phyloP scores from a whole-genome alignment of 1,284 basidiomycete species.

The Sanghuangporus baumii region DNA sequence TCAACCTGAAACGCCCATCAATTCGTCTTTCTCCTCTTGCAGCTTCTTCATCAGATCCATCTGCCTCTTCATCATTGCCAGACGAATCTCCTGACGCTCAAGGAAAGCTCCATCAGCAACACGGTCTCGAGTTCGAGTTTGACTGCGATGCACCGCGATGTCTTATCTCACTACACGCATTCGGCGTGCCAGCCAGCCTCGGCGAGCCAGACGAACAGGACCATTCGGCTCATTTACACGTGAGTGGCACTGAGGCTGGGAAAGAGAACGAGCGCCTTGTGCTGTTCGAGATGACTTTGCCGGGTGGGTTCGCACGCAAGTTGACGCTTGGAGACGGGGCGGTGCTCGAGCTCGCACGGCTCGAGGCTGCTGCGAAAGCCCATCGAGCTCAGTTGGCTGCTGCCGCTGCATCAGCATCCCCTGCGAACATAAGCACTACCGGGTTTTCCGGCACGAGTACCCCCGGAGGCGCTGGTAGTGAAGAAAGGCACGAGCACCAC shows the following conservation, averaged over 20 bases:
- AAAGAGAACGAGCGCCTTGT: slow-evolving; percentile 44
- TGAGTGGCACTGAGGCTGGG: slow-evolving; percentile 30
- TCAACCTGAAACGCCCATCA: slow-evolving; percentile 86
- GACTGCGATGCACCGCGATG: slow-evolving; percentile 84
- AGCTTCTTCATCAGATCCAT: slow-evolving; percentile 36
- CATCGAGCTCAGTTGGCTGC: slow-evolving; percentile 19
- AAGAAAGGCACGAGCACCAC: not conserved
- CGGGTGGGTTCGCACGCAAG: slow-evolving; percentile 74
- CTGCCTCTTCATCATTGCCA: slow-evolving; percentile 37
- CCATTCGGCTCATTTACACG: not conserved
- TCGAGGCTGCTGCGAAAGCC: slow-evolving; percentile 34
- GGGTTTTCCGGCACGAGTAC: not conserved
- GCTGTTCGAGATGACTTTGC: slow-evolving; percentile 68
- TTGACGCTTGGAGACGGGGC: slow-evolving; percentile 74
- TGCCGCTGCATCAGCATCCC: slow-evolving; percentile 15
- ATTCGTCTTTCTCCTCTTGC: slow-evolving; percentile 64
- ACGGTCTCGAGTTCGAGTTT: slow-evolving; percentile 83
- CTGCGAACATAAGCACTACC: not conserved
- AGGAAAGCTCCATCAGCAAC: slow-evolving; percentile 38
- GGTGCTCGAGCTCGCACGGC: slow-evolving; percentile 63
- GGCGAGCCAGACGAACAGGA: slow-evolving; percentile 20
- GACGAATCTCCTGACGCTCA: slow-evolving; percentile 33
- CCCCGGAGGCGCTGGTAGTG: not conserved
- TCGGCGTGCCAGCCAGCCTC: slow-evolving; percentile 57
- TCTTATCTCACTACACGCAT: slow-evolving; percentile 66